These are phyloP conservation scores for Hemileccinum impolitum DNA, from an alignment of 768 basidiomycete species.

Conservation along the genomic window DNA sequence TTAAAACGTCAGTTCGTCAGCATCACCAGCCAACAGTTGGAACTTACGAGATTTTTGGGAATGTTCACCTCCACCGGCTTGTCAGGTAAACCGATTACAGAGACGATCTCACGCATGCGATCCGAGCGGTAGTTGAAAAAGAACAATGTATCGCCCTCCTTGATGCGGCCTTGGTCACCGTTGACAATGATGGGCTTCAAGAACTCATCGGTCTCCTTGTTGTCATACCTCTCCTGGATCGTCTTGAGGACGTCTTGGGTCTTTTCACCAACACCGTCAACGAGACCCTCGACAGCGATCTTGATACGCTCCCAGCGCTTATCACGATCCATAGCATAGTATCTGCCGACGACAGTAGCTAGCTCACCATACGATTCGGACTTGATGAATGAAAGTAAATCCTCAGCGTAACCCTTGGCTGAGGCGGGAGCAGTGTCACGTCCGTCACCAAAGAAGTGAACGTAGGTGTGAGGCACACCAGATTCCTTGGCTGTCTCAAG, in stretches of 20 bases:
- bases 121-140: slow-evolving; percentile 98
- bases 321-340: slow-evolving; percentile 97
- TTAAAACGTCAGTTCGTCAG: neutral
- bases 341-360: slow-evolving; percentile 82
- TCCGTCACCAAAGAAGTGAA: slow-evolving; percentile 95
- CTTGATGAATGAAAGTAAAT: slow-evolving; percentile 73
- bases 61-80: slow-evolving; percentile 82
- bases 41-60: slow-evolving; percentile 73
- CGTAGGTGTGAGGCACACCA: slow-evolving; percentile 79
- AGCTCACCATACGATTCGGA: slow-evolving; percentile 78
- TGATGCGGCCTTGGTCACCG: slow-evolving; percentile 73
- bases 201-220: slow-evolving; percentile 92
- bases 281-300: slow-evolving; percentile 82
- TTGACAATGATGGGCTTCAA: slow-evolving; percentile 91
- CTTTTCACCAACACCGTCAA: slow-evolving; percentile 64
- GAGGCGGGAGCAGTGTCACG: slow-evolving; percentile 91
- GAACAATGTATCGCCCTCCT: slow-evolving; percentile 88
- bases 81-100: slow-evolving; percentile 75
- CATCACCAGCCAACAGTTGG: too few relatives aligned
- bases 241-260: slow-evolving; percentile 56
- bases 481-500: slow-evolving; percentile 87
- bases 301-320: slow-evolving; percentile 96
- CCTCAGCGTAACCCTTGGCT: slow-evolving; percentile 69
- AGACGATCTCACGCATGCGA: slow-evolving; percentile 88
- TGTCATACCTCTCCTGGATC: slow-evolving; percentile 72